A percentile compares a stretch with the other conserved stretches of the same genome.
These are phyloP conservation scores for Neodidymelliopsis sp. DNA, from an alignment of 2,329 filamentous ascomycete species.

Conservation along the genomic window DNA sequence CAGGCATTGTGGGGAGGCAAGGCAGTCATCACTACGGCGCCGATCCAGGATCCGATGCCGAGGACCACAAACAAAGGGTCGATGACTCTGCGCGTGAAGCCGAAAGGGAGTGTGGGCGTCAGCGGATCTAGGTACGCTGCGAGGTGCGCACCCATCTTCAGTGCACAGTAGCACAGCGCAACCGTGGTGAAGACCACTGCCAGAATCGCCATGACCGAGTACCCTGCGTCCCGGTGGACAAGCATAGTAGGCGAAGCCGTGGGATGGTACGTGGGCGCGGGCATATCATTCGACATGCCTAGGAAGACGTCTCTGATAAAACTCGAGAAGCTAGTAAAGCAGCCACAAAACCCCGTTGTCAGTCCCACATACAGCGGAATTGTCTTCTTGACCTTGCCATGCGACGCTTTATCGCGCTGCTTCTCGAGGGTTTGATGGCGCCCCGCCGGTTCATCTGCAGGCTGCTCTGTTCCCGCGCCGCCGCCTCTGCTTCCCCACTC, in stretches of 20 bases:
- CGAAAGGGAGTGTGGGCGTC: conserved; percentile 68
- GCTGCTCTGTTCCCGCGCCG: conserved; percentile 30
- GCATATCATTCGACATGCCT: conserved; percentile 77
- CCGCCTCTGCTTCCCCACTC: conserved; percentile 63
- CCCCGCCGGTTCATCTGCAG: conserved; percentile 1
- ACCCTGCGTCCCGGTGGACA: conserved; percentile 70
- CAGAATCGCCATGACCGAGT: conserved; percentile 82
- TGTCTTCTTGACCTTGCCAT: conserved; percentile 74
- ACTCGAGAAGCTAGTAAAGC: conserved; percentile 87
- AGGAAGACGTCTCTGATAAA: conserved; percentile 84
- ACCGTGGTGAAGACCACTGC: conserved; percentile 78
- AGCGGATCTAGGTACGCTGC: conserved; percentile 67
- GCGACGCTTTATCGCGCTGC: conserved; percentile 55
- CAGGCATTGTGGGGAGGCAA: conserved; percentile 74
- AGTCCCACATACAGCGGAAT: conserved; percentile 89
- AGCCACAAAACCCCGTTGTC: conserved; percentile 86
- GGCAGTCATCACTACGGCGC: conserved; percentile 73
- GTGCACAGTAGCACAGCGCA: conserved; percentile 71
- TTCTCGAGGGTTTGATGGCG: conserved; percentile 49
- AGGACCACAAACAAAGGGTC: conserved; percentile 71
- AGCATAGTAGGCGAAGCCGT: conserved; percentile 35
- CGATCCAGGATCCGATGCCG: conserved; percentile 79
- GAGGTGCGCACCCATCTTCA: conserved; percentile 77
- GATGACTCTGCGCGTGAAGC: conserved; percentile 64
- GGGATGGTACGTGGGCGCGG: conserved; percentile 57